Conservation (phyloP, 805 yeast genomes). For the Hanseniaspora pseudoguilliermondii region DNA sequence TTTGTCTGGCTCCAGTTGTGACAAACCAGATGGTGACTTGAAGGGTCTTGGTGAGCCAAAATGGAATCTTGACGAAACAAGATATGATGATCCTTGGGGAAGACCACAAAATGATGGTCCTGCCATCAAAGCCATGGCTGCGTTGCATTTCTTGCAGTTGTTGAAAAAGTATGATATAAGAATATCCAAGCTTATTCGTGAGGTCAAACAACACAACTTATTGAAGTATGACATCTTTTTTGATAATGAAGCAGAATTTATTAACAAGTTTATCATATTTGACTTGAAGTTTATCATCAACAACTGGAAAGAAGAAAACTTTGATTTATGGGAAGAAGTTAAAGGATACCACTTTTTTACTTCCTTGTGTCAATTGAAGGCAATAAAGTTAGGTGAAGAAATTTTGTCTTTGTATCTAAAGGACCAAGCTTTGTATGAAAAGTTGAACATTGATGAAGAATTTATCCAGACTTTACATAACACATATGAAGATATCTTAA, state of each 20-base stretch:
- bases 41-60: constrained; percentile 84
- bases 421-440: background rate
- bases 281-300: constrained; percentile 54
- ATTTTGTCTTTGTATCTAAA: constrained; percentile 24
- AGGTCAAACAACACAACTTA: constrained; percentile 10
- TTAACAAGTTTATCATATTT: constrained; percentile 42
- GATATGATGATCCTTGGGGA: constrained; percentile 69
- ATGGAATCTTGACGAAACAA: constrained; percentile 50
- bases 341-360: constrained; percentile 69
- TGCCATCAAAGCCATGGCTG: constrained; percentile 60
- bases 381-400: constrained; percentile 45
- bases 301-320: constrained; percentile 56
- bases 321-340: constrained; percentile 90
- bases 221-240: constrained; percentile 14
- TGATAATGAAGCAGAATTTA: constrained; percentile 31
- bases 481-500: constrained; percentile 19
- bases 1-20: constrained; percentile 48
- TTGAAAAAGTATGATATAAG: constrained; percentile 26
- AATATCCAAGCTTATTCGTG: constrained; percentile 23
- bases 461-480: constrained; percentile 18
- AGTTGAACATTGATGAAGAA: background rate
- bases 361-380: constrained; percentile 56
- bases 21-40: constrained; percentile 26
- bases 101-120: constrained; percentile 96
- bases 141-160: constrained; percentile 40